A percentile compares a stretch with the other conserved stretches of the same genome.
phyloP scores from a whole-genome alignment of 495 filamentous ascomycete species.

The Aspergillus sclerotioniger region DNA sequence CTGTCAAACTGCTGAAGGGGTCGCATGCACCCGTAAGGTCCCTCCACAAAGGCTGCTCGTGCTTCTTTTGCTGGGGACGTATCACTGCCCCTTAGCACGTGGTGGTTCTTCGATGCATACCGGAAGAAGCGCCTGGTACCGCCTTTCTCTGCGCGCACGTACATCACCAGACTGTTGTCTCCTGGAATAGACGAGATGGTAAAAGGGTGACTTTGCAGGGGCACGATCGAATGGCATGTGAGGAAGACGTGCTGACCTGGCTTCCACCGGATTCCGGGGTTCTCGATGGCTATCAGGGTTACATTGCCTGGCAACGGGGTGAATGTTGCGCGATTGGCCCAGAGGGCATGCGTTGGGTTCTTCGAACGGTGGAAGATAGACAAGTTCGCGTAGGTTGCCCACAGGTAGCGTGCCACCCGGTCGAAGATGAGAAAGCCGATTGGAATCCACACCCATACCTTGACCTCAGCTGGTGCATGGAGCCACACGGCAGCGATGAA shows the following conservation, averaged over 20 bases:
- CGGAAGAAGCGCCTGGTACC: conserved; percentile 66
- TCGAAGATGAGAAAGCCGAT: conserved; percentile 71
- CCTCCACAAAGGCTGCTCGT: conserved; percentile 40
- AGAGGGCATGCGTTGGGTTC: conserved; percentile 19
- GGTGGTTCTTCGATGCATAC: conserved; percentile 53
- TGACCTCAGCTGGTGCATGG: conserved; percentile 58
- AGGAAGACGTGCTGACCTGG: conserved; percentile 80
- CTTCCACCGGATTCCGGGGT: conserved; percentile 68
- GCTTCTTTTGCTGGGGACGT: conserved; percentile 26
- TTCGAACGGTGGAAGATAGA: conserved; percentile 50
- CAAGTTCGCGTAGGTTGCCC: conserved; percentile 64
- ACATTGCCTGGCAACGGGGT: conserved; percentile 59
- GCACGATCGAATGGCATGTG: conserved; percentile 64
- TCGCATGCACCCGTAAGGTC: conserved; percentile 52
- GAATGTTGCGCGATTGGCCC: conserved; percentile 56
- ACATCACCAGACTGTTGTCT: conserved; percentile 63
- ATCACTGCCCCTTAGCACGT: conserved; percentile 16
- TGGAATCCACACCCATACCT: conserved; percentile 66
- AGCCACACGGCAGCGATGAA: conserved; percentile 63
- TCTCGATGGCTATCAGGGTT: conserved; percentile 67
- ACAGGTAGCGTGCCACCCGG: conserved; percentile 52
- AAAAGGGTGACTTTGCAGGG: conserved; percentile 77
- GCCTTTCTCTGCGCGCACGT: conserved; percentile 68
- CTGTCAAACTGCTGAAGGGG: conserved; percentile 56
- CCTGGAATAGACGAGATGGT: conserved; percentile 66